phyloP scores from a whole-genome alignment of 2,329 filamentous ascomycete genomes.

The Teratosphaeria zuluensis region DNA sequence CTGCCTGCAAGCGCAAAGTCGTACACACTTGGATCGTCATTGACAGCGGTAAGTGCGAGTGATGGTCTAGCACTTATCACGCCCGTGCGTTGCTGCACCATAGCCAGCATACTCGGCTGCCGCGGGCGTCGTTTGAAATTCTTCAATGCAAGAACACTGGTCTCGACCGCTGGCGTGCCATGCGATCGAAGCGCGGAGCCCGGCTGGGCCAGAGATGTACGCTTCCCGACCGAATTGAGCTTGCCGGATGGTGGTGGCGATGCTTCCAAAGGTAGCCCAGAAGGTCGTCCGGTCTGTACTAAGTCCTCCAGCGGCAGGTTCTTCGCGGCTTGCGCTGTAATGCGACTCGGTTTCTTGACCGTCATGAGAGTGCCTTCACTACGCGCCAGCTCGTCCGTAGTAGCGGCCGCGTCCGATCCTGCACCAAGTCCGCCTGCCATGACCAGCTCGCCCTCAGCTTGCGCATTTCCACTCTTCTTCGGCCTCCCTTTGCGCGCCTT shows the following conservation, averaged over 20 bases:
- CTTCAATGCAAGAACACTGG: constrained; percentile 38
- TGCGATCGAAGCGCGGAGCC: constrained; percentile 35
- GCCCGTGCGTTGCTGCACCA: constrained; percentile 33
- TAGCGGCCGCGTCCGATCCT: constrained; percentile 8
- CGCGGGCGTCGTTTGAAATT: constrained; percentile 42
- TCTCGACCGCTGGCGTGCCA: constrained; percentile 34
- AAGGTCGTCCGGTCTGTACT: not conserved
- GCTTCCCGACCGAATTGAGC: constrained; percentile 22
- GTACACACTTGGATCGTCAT: constrained; percentile 20
- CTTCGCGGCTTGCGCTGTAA: not conserved
- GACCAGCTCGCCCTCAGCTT: constrained; percentile 16
- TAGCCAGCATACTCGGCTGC: constrained; percentile 40
- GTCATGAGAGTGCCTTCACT: constrained; percentile 11
- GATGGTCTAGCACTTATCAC: constrained; percentile 15
- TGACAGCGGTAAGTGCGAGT: constrained; percentile 1
- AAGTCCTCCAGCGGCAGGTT: not conserved
- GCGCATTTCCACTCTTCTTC: constrained; percentile 6
- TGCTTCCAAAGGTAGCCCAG: constrained; percentile 14
- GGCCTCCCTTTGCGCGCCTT: constrained; percentile 15
- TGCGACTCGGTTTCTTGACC: constrained; percentile 4
- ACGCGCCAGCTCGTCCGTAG: constrained; percentile 18
- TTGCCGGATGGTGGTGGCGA: constrained; percentile 24
- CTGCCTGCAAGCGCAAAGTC: constrained; percentile 15
- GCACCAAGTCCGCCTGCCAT: constrained; percentile 19
- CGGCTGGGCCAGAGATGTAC: constrained; percentile 21